phyloP scores from a whole-genome alignment of 805 yeast species.

The Starmerella tilneyi region DNA sequence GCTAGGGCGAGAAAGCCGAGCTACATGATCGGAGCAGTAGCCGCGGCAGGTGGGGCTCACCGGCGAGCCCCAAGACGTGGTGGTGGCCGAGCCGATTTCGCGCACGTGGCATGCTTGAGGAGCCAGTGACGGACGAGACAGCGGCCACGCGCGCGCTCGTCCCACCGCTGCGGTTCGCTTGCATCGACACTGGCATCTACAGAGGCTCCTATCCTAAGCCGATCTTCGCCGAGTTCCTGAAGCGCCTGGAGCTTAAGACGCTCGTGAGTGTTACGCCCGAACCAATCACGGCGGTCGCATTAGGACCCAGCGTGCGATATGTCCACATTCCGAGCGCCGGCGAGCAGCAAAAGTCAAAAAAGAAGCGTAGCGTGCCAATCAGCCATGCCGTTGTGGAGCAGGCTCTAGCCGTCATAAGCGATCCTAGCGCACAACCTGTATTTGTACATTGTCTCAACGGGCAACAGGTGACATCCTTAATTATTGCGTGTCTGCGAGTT shows the following conservation, averaged over 20 bases:
- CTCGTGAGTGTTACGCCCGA: slow-evolving; percentile 72
- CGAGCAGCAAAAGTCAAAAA: slow-evolving; percentile 35
- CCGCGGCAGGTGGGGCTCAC: too few species aligned
- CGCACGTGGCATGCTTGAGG: background rate
- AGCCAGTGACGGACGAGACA: background rate
- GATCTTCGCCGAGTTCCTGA: slow-evolving; percentile 57
- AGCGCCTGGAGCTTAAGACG: slow-evolving; percentile 54
- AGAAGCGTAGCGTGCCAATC: slow-evolving; percentile 50
- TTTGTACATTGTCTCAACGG: slow-evolving; percentile 86
- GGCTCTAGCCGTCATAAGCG: slow-evolving; percentile 51
- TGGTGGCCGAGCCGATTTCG: too few species aligned
- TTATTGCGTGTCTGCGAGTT: slow-evolving; percentile 77
- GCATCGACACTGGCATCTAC: slow-evolving; percentile 57
- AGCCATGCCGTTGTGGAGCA: slow-evolving; percentile 51
- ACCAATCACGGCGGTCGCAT: slow-evolving; percentile 38
- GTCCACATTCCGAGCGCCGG: slow-evolving; percentile 57
- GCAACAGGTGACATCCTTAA: slow-evolving; percentile 71
- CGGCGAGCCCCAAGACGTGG: too few species aligned
- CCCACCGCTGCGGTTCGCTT: slow-evolving; percentile 62
- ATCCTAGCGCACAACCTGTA: slow-evolving; percentile 53
- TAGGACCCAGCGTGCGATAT: slow-evolving; percentile 50
- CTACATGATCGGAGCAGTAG: too few species aligned
- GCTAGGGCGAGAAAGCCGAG: background rate
- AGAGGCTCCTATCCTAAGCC: slow-evolving; percentile 84
- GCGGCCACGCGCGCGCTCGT: slow-evolving; percentile 7